phyloP scores from a whole-genome alignment of 2,329 filamentous ascomycete genomes.

The Beauveria varroae region DNA sequence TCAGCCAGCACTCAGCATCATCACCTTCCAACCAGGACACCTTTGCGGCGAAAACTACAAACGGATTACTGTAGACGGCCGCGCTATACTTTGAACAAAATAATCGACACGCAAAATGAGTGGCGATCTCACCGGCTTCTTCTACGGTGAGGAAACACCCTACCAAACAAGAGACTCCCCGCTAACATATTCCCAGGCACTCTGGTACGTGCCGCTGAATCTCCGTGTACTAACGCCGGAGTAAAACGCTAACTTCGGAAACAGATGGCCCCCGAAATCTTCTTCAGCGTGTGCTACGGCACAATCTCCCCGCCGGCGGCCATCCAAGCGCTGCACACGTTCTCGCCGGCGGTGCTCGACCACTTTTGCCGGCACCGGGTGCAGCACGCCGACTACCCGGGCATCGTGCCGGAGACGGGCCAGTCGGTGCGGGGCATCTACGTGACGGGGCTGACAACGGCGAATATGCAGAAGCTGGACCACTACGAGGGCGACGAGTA shows the following conservation, averaged over 20 bases:
- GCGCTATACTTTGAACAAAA: background rate
- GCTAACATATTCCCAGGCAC: constrained; percentile 21
- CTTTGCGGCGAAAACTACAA: background rate
- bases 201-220: constrained; percentile 21
- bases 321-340: constrained; percentile 48
- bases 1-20: background rate
- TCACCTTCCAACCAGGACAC: background rate
- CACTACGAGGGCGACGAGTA: constrained; percentile 77
- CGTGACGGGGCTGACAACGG: constrained; percentile 69
- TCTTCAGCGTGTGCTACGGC: constrained; percentile 77
- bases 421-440: constrained; percentile 65
- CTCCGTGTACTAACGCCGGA: background rate
- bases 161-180: constrained; percentile 2
- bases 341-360: constrained; percentile 69
- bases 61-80: background rate
- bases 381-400: constrained; percentile 68
- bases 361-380: constrained; percentile 67
- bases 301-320: constrained; percentile 38
- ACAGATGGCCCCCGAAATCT: constrained; percentile 76
- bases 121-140: constrained; percentile 42
- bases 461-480: constrained; percentile 69
- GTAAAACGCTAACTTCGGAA: background rate
- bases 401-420: constrained; percentile 51
- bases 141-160: constrained; percentile 41
- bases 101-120: constrained; percentile 26